Evolutionary conservation across 1,139 yeast species (phyloP).

Genomic region (Diutina siamensis): DNA sequence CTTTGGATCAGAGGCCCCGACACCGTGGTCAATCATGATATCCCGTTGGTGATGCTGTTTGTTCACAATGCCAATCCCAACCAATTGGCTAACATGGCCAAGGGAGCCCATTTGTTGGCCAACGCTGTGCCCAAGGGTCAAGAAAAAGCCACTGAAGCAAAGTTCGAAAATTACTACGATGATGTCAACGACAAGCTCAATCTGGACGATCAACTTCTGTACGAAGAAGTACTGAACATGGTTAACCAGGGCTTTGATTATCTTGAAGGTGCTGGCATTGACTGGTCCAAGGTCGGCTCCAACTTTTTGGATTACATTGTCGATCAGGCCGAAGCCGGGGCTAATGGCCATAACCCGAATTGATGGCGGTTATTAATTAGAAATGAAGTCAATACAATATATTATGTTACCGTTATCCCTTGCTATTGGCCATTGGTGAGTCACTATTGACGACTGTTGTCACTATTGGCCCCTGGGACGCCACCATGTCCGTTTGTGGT

Average conservation of each 20-base stretch:
- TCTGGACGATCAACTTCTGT: background rate
- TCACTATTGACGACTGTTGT: too few species aligned
- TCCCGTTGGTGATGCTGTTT: background rate
- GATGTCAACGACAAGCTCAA: background rate
- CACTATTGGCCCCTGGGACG: too few species aligned
- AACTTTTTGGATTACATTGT: background rate
- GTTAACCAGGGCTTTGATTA: conserved; percentile 2
- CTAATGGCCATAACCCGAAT: background rate
- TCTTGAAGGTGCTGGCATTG: background rate
- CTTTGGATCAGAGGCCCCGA: conserved; percentile 3
- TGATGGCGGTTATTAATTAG: background rate
- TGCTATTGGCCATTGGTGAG: too few species aligned
- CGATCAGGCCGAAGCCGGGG: background rate
- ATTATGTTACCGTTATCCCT: too few species aligned
- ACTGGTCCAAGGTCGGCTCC: conserved; percentile 1
- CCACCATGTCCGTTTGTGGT: too few species aligned
- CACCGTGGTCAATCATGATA: background rate
- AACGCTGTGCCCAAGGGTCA: background rate
- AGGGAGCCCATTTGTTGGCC: conserved; percentile 1
- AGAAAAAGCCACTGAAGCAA: background rate
- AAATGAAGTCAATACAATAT: too few species aligned
- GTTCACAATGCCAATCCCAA: background rate
- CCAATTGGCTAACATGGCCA: background rate
- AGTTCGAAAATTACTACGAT: background rate
- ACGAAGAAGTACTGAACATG: background rate